Percentiles rank a stretch among this genome's conserved stretches.
phyloP scores from a whole-genome alignment of 1,284 basidiomycete genomes.

The Cutaneotrichosporon sp. region DNA sequence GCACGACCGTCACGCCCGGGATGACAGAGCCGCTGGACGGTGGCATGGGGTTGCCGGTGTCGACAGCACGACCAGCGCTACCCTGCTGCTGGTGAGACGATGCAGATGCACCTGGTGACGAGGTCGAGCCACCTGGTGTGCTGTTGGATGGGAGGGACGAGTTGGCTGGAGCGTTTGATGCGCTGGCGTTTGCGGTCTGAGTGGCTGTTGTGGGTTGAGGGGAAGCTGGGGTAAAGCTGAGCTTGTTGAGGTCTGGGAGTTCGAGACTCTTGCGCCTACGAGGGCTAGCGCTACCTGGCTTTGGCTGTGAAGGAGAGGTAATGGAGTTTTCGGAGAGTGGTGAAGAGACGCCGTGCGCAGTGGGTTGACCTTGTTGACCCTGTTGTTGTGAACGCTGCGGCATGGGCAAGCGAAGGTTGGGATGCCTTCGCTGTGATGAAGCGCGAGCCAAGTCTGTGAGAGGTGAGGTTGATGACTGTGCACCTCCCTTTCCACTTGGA shows the following conservation, averaged over 20 bases:
- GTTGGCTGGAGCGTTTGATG: not conserved
- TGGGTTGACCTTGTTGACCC: constrained; percentile 5
- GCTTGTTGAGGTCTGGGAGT: constrained; percentile 51
- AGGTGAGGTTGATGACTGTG: not conserved
- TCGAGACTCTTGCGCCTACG: constrained; percentile 51
- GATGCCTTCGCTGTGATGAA: constrained; percentile 27
- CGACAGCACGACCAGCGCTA: constrained; percentile 1
- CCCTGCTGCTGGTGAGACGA: constrained; percentile 4
- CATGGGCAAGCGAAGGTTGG: constrained; percentile 48
- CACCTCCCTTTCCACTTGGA: constrained; percentile 11
- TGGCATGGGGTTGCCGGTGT: constrained; percentile 31
- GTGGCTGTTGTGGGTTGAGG: constrained; percentile 46
- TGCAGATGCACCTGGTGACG: not conserved
- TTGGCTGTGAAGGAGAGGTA: constrained; percentile 42
- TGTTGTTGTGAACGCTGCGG: constrained; percentile 31
- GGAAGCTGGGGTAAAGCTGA: constrained; percentile 50
- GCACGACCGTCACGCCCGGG: constrained; percentile 25
- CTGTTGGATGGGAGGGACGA: not conserved
- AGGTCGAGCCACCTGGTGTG: constrained; percentile 3
- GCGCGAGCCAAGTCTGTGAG: constrained; percentile 22
- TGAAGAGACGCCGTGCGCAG: constrained; percentile 20
- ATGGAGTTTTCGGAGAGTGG: constrained; percentile 40
- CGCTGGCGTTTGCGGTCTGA: constrained; percentile 36
- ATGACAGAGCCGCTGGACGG: not conserved
- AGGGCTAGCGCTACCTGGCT: constrained; percentile 35